Evolutionary conservation across 768 basidiomycete genomes (phyloP), one percentile per base, ranked within the genome.

Genomic region (Mycena filopes): DNA sequence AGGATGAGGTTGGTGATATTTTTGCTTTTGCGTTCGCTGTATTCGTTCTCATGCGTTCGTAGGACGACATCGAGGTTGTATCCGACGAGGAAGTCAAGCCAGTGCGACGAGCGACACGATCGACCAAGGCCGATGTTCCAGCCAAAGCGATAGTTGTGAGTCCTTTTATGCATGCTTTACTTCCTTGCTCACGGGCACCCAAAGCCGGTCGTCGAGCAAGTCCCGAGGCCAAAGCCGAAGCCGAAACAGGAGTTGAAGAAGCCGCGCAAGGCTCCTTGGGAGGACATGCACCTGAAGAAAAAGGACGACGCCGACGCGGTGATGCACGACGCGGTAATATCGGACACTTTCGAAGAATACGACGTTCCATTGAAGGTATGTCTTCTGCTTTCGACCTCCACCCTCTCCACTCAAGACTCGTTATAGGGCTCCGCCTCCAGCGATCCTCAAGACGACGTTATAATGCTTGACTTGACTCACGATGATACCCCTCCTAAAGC

Each of bases 391-490:
- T 45, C 23, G 40, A 13, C 28, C 31, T 26, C 3, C 10, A 12
- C 26, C 25, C 28, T 50, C 26, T 29, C 50, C 23, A 42, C 18
- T 51, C 50, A 45, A 36, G 20, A 9, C 56, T 31, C 38, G n/a
- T 43, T 25, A 18, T 50, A 63, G 57, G 60, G 63, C 28, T 53
- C 45, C 10, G 16, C 51, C 41, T 55, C 48, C 12, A 41, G 51
- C 26, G 51, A 58, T 18, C 20, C 45, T 36, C 59, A 54, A 68
- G 65, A 58, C 23, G 67, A 79, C 45, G 63, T 66, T 23, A 68
- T 76, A 10, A 82, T 79, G 45, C 80, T 85, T 60, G 85, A 87
- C 71, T 76, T 86, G 58, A 85, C 82, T n/a, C 64, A 71, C 21
- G 77, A 80, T 42, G 77, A 80, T 45, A 57, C 67, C 20, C 70